Evolutionary conservation across 306 rosid genomes (phyloP), one percentile per base, ranked within the genome.

Genomic region (Rosa multiflora): DNA sequence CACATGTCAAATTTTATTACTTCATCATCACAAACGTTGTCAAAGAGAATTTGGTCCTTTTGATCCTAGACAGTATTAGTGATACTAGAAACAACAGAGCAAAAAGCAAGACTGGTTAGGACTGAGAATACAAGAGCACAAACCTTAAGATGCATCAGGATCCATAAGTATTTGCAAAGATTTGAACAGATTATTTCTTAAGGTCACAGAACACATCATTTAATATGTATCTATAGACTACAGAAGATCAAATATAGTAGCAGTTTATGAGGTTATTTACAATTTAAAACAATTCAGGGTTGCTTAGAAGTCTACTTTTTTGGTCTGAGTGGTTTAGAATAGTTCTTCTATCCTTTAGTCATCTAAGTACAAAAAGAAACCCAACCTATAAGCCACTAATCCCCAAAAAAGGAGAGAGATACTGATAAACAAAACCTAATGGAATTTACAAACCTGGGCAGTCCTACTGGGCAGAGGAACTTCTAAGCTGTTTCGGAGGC

Each of bases 381-480:
- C 39, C 53, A 74, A 39, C 14, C 42, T 29, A 64, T 35, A 64
- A 64, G n/a, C 40, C 21, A 64, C 44, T 64, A 14, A 18, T 18
- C 23, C 61, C 62, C 23, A 6, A 56, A 58, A 58, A 3, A 58
- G 23, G 13, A 59, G 42, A 3, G 21, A 6, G 35, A 58, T 10
- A 56, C 43, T 53, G n/a, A 42, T 5, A 1, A 69, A 49, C 35
- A 11, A 72, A 35, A 52, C 39, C 2, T 26, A 21, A 20, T 29
- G 42, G 59, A 6, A 21, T 40, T 13, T 42, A 86, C 82, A 79
- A 78, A 92, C 99, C 98, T 92, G 99, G 40, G 98, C 93, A 68
- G 97, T 95, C 82, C 97, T 85, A 75, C 91, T 84, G 13, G 94
- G 98, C 74, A 92, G 88, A 74, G 86, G 76, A 84, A 90, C 90